Evolutionary conservation across 768 basidiomycete species (phyloP).

Genomic region (Baorangia bicolor): DNA sequence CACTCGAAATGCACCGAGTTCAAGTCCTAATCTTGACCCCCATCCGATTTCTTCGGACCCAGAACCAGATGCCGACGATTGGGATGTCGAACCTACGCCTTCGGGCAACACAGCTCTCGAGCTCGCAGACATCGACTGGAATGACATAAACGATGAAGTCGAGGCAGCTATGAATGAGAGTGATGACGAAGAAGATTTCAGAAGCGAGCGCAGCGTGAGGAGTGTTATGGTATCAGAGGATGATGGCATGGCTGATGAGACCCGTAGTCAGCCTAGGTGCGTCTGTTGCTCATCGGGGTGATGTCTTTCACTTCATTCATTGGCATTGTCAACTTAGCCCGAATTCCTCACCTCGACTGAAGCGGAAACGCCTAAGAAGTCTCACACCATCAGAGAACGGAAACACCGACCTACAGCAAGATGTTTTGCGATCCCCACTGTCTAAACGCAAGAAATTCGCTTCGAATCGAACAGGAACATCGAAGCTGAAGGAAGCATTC

Average conservation of each 20-base stretch:
- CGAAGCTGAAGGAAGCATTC: slow-evolving; percentile 67
- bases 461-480: slow-evolving; percentile 61
- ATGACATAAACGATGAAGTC: slow-evolving; percentile 81
- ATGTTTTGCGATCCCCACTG: slow-evolving; percentile 61
- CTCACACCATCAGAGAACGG: slow-evolving; percentile 66
- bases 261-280: slow-evolving; percentile 46
- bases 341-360: slow-evolving; percentile 42
- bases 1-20: slow-evolving; percentile 37
- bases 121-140: slow-evolving; percentile 72
- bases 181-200: slow-evolving; percentile 49
- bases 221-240: slow-evolving; percentile 50
- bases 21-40: slow-evolving; percentile 45
- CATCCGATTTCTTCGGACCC: slow-evolving; percentile 62
- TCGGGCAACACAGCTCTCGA: slow-evolving; percentile 40
- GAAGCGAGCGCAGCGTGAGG: slow-evolving; percentile 41
- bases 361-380: slow-evolving; percentile 71
- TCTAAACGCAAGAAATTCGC: slow-evolving; percentile 80
- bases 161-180: slow-evolving; percentile 85
- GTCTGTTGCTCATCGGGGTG: slow-evolving; percentile 19
- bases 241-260: slow-evolving; percentile 47
- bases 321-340: slow-evolving; percentile 31
- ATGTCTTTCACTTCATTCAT: slow-evolving; percentile 14
- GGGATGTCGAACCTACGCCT: slow-evolving; percentile 48
- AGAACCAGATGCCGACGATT: slow-evolving; percentile 68
- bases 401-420: slow-evolving; percentile 37